A percentile compares a stretch with the other conserved stretches of the same genome.
Conservation (phyloP, 75 land plant species). For the Pseudotsuga menziesii region DNA sequence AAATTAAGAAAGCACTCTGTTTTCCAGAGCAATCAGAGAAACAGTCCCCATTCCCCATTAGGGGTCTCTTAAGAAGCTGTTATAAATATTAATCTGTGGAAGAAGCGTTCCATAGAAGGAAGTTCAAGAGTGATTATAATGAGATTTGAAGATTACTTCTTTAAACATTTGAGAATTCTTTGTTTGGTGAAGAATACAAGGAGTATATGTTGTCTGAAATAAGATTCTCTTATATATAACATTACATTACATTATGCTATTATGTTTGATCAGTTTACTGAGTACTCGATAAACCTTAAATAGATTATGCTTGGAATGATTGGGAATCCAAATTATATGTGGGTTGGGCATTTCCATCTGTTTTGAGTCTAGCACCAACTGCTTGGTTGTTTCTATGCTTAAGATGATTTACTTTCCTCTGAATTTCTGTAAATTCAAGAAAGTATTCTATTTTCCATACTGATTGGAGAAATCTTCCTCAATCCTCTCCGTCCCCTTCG, state of each 20-base stretch:
- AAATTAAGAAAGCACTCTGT: neutral
- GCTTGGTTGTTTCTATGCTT: too few relatives aligned
- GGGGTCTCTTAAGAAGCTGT: neutral
- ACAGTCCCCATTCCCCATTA: neutral
- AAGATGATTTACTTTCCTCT: too few relatives aligned
- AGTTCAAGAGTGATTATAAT: neutral
- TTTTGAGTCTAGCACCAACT: neutral
- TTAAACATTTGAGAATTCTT: neutral
- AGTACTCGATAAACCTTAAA: neutral
- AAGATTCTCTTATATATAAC: too few relatives aligned
- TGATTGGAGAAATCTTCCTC: neutral
- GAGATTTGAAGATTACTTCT: neutral
- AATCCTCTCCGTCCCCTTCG: too few relatives aligned
- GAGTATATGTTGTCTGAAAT: too few relatives aligned
- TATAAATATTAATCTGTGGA: neutral
- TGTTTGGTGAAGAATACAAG: too few relatives aligned
- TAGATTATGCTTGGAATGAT: neutral
- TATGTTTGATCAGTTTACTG: too few relatives aligned
- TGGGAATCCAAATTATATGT: neutral
- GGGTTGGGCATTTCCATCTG: neutral
- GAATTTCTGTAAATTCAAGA: neutral
- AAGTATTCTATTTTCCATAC: neutral
- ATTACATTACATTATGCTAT: too few relatives aligned
- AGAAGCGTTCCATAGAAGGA: too few relatives aligned
- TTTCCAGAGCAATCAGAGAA: neutral